Base-by-base conservation (phyloP, 306 rosid genomes). In the Urtica urens region DNA sequence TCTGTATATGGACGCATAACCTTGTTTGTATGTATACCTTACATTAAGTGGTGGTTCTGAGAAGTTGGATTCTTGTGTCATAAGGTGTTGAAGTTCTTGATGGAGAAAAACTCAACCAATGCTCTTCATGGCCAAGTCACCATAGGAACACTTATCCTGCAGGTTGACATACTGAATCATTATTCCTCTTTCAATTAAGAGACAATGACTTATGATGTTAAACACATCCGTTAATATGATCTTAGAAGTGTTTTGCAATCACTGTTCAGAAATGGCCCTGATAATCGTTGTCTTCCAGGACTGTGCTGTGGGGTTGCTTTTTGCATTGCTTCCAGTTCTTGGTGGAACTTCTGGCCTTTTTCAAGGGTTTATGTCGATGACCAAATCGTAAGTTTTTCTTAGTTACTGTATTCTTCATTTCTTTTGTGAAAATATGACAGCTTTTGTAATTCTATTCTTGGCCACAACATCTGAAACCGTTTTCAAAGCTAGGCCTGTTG, bases 111-210 rank as follows among this genome's bases (percentile, higher is more conserved):
- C 61, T 77, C 83, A 0, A 52, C 74, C 44, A 85, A 79, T 73
- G 78, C 86, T 39, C 99, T 92, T 73, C 94, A 92, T 53, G 99
- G 99, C 45, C 99, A 92, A 53, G 99, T 92, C 58, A 92, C 92
- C 38, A 85, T 92, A 49, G 99, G 99, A 46, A 67, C 60, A 52
- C 69, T 67, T 46, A 67, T 76, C 51, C 51, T 65, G 58, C 99
- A 92, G 96, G 99, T 82, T 26, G 38, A 61, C 54, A 28, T 4
- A 10, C 10, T 28, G 33, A 28, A 28, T 28, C 33, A 4, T 28
- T 10, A 4, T 28, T n/a, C n/a, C n/a, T n/a, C n/a, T n/a, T n/a
- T n/a, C n/a, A n/a, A n/a, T n/a, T n/a, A n/a, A n/a, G n/a, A n/a
- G n/a, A n/a, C n/a, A n/a, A n/a, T n/a, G n/a, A n/a, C n/a, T n/a